Percentiles rank a stretch among this genome's conserved stretches.
Conservation (phyloP, 441 rosid species). For the Omphalea diandra region DNA sequence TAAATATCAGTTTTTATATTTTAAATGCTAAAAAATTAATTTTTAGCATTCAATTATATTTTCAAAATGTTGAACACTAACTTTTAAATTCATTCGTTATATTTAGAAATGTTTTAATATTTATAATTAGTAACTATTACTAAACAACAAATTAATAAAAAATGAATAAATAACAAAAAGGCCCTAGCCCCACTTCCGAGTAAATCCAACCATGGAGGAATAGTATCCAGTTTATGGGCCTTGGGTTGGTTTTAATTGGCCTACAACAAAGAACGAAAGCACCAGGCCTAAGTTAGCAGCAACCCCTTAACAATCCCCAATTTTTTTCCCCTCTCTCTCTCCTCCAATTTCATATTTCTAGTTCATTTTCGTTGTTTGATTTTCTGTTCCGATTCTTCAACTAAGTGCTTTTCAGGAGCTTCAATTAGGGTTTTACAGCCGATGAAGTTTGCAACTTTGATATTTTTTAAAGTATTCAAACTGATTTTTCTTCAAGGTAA, state of each 20-base stretch:
- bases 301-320: slow-evolving; percentile 4
- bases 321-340: not conserved
- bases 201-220: not conserved
- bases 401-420: slow-evolving; percentile 4
- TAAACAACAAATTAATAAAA: too few species aligned
- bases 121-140: too few species aligned
- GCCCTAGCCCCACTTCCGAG: not conserved
- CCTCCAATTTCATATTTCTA: not conserved
- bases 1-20: too few species aligned
- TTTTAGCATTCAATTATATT: too few species aligned
- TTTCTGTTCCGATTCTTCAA: not conserved
- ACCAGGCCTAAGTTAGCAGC: slow-evolving; percentile 32
- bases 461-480: not conserved
- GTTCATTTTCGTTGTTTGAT: not conserved
- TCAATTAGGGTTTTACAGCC: slow-evolving; percentile 13
- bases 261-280: not conserved
- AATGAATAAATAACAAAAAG: too few species aligned
- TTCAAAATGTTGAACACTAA: too few species aligned
- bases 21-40: too few species aligned
- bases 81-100: too few species aligned
- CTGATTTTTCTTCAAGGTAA: slow-evolving; percentile 29
- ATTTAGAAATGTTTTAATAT: too few species aligned
- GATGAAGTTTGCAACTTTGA: slow-evolving; percentile 20
- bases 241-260: not conserved
- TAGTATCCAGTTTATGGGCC: too few species aligned